Evolutionary conservation across 495 filamentous ascomycete genomes (phyloP).

Genomic region (Venustampulla echinocandica): DNA sequence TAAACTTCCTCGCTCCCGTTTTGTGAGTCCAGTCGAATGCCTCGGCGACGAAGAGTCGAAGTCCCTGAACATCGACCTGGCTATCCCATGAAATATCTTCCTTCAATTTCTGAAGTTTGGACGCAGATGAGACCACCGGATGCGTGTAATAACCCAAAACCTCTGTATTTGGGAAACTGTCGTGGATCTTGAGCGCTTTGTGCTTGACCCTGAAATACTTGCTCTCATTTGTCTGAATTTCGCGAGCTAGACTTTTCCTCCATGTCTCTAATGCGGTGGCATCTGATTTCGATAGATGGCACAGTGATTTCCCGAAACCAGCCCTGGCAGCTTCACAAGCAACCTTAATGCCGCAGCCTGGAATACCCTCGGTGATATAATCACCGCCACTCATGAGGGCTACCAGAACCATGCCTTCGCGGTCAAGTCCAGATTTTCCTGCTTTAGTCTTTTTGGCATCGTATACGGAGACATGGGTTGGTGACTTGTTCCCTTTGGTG

Average conservation of each 20-base stretch:
- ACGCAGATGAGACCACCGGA: constrained; percentile 62
- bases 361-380: constrained; percentile 83
- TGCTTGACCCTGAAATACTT: constrained; percentile 72
- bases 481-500: constrained; percentile 49
- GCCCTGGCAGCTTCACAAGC: constrained; percentile 86
- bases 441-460: constrained; percentile 44
- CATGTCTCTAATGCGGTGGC: constrained; percentile 54
- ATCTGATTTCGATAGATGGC: constrained; percentile 43
- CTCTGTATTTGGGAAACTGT: constrained; percentile 67
- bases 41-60: constrained; percentile 65
- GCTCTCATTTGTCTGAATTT: constrained; percentile 77
- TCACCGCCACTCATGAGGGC: constrained; percentile 95
- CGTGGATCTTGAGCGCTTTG: constrained; percentile 64
- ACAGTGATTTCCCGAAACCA: constrained; percentile 75
- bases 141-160: constrained; percentile 80
- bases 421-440: constrained; percentile 50
- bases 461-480: constrained; percentile 84
- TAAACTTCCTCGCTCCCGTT: constrained; percentile 75
- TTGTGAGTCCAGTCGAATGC: constrained; percentile 79
- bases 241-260: constrained; percentile 64
- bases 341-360: constrained; percentile 75
- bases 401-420: constrained; percentile 87
- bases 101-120: constrained; percentile 50
- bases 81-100: constrained; percentile 51
- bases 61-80: constrained; percentile 53